A percentile compares a stretch with the other conserved stretches of the same genome.
Conservation (phyloP, 179 eudicot species). For the Silene coronaria region DNA sequence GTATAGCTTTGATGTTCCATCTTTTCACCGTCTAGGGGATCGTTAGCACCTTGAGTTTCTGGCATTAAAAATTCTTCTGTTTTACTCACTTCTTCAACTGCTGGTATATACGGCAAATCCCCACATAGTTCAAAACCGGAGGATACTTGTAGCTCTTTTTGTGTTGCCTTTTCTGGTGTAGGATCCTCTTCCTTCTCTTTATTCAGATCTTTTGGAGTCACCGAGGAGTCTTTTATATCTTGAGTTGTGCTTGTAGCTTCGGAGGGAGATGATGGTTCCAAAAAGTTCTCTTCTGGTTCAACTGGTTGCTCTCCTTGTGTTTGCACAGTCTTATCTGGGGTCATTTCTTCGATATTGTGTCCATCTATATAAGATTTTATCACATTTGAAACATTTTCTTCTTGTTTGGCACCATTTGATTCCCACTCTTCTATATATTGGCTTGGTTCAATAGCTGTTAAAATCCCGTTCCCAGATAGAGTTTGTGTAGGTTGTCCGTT, state of each 20-base stretch:
- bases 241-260: not conserved
- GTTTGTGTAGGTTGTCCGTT: not conserved
- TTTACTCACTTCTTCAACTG: not conserved
- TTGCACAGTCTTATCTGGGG: not conserved
- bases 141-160: constrained; percentile 7
- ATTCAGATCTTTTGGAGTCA: not conserved
- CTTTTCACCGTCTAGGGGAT: not conserved
- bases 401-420: not conserved
- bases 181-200: not conserved
- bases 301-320: not conserved
- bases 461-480: not conserved
- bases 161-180: constrained; percentile 3
- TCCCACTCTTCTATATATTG: not conserved
- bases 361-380: not conserved
- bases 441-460: not conserved
- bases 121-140: not conserved
- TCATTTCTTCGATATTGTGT: not conserved
- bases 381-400: not conserved
- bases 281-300: not conserved
- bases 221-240: not conserved
- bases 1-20: not conserved
- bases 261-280: not conserved
- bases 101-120: not conserved
- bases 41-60: not conserved
- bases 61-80: not conserved